Evolutionary conservation across 2,329 filamentous ascomycete species (phyloP), one percentile per base, ranked within the genome.

Genomic region (Akanthomyces uredinophilus): DNA sequence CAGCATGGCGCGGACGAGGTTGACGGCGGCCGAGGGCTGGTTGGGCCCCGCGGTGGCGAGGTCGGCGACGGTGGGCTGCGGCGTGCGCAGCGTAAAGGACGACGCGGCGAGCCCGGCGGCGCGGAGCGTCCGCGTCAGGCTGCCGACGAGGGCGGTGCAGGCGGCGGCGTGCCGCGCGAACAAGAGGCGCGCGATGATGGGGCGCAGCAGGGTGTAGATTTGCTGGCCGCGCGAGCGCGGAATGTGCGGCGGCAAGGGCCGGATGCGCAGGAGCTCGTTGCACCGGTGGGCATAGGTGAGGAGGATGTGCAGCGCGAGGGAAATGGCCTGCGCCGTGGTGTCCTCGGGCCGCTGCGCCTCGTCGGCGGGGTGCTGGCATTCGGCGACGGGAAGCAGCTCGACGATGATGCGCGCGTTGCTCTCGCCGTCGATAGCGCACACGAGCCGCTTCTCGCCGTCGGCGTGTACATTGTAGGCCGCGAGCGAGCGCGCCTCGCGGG

Each of bases 241-340:
- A 68, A 77, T 68, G 65, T 79, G 66, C 63, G 77, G 73, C 39
- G 77, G 70, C 39, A 76, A 66, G 46, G 86, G 79, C 35, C 87
- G 83, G 1, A 87, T 89, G 60, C 92, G 85, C 49, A 83, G 83
- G 44, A 86, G 79, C 64, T 91, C 84, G 66, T 88, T 92, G 70
- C 90, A 85, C 11, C 89, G 85, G 72, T 98, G 94, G 2, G 90
- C 87, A 66, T 93, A 87, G 54, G 84, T 85, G 8, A 98, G 84
- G 2, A 97, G 81, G 24, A 97, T 81, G 46, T 91, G 87, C 4
- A 96, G 81, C 0, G 85, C 82, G 55, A 90, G 78, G 2, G 85
- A 83, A 32, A 92, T 79, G 7, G 82, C 80, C 70, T 92, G 83
- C 2, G 92, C 89, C 27, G 90, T 71, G 43, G 70, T 65, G 68